phyloP scores from a whole-genome alignment of 164 flowering plant genomes.

The Hamamelis virginiana region DNA sequence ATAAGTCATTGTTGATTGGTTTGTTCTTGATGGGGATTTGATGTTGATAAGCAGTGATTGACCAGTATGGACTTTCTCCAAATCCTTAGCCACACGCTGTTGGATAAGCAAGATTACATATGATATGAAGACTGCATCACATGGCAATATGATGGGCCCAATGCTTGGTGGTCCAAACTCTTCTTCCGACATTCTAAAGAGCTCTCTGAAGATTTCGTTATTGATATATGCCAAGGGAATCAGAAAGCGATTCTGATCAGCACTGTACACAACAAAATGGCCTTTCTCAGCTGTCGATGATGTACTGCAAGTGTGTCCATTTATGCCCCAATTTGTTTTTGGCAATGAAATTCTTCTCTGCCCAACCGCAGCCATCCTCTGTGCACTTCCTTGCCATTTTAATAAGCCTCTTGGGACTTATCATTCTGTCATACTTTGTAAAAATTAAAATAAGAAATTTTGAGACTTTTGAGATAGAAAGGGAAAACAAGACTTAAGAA shows the following conservation, averaged over 20 bases:
- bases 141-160: slow-evolving; percentile 10
- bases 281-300: not conserved
- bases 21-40: not conserved
- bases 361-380: not conserved
- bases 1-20: not conserved
- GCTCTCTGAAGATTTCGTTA: not conserved
- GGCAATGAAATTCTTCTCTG: slow-evolving; percentile 3
- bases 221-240: slow-evolving; percentile 1
- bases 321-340: not conserved
- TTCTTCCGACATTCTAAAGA: slow-evolving; percentile 3
- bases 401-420: slow-evolving; percentile 5
- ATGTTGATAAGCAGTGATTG: not conserved
- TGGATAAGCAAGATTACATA: not conserved
- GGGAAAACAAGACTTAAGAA: not conserved
- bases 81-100: not conserved
- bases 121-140: not conserved
- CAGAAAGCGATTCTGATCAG: slow-evolving; percentile 1
- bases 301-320: not conserved
- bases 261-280: slow-evolving; percentile 10
- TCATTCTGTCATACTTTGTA: not conserved
- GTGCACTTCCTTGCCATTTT: slow-evolving; percentile 13
- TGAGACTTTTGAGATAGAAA: not conserved
- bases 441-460: not conserved
- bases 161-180: slow-evolving; percentile 5
- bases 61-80: not conserved